Base-by-base conservation (phyloP, 2,329 filamentous ascomycete species). In the Microcera coccophila region DNA sequence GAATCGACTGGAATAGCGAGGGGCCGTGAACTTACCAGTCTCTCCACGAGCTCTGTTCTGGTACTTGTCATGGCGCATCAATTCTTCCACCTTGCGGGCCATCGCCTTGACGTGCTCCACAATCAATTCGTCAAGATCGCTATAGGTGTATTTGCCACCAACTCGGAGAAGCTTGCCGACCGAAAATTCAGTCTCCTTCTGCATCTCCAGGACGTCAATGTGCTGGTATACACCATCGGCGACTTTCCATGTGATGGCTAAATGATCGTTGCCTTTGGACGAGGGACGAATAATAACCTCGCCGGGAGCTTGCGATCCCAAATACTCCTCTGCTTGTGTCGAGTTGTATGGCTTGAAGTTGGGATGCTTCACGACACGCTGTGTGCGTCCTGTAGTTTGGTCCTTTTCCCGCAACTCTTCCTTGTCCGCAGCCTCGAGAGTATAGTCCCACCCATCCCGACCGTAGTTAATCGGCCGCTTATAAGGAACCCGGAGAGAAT, bases 161-260 rank as follows among this genome's bases (percentile, higher is more conserved):
- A 98, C 87, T 51, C 87, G 87, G 41, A 98, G 76, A 32, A 85
- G 83, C 56, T 84, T 85, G 49, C 93, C 93, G 3, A 97, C 85
- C 0, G 90, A 90, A 64, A 96, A 97, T 63, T 97, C 91, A 49
- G 90, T 97, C 50, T 95, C 89, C 69, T 98, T 98, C 66, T 95
- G 88, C 60, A 98, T 76, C 69, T 98, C 93, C 29, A 98, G 77
- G 24, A 98, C 91, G 66, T 98, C 93, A 51, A 98, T 88, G 65
- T 98, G 93, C 68, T 98, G 90, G 65, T 90, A 98, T n/a, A 97
- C 83, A 46, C 86, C 85, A 63, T 97, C 90, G 2, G 89, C 85
- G 12, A 98, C 90, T 72, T 98, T 98, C 93, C 93, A 98, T 1
- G 93, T 98, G 36, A 98, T 82, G 7, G 91, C 90, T 42, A 98